Evolutionary conservation across 306 rosid genomes (phyloP).

Genomic region (Abrus pulchellus): DNA sequence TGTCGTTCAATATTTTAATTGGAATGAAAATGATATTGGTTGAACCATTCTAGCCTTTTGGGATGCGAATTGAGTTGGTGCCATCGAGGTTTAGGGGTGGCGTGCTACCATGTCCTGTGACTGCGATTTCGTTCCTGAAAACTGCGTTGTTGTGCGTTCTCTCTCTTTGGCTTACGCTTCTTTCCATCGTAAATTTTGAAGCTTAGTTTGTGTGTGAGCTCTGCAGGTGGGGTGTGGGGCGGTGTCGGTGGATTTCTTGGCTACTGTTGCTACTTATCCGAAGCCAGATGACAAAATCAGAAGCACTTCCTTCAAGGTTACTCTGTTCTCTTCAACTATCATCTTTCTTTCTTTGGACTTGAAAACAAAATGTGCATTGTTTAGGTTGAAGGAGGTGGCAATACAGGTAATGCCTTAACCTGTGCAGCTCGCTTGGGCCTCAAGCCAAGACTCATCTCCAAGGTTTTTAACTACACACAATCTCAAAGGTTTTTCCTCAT

Average conservation of each 20-base stretch:
- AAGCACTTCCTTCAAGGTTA: slow-evolving; percentile 72
- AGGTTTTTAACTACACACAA: slow-evolving; percentile 53
- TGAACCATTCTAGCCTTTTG: too few relatives aligned
- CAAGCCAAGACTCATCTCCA: slow-evolving; percentile 77
- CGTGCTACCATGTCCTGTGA: slow-evolving; percentile 57
- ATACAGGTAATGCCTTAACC: slow-evolving; percentile 78
- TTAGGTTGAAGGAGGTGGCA: slow-evolving; percentile 93
- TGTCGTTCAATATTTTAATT: too few relatives aligned
- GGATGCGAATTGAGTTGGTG: too few relatives aligned
- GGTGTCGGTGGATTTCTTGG: slow-evolving; percentile 67
- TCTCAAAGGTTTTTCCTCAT: neutral
- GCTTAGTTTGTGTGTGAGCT: slow-evolving; percentile 6
- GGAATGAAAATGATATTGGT: too few relatives aligned
- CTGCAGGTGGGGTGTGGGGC: slow-evolving; percentile 76
- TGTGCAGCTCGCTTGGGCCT: slow-evolving; percentile 81
- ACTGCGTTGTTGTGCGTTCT: slow-evolving; percentile 61
- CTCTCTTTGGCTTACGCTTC: neutral
- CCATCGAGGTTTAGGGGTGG: too few relatives aligned
- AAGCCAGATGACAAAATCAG: slow-evolving; percentile 83
- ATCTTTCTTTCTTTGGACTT: slow-evolving; percentile 14
- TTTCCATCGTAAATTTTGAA: slow-evolving; percentile 42
- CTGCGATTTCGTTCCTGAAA: slow-evolving; percentile 53
- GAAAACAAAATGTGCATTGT: slow-evolving; percentile 14
- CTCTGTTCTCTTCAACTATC: neutral
- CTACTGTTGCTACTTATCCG: slow-evolving; percentile 72